Evolutionary conservation across 225 moss, liverwort and hornwort species (phyloP).

Genomic region (Neckera pumila): DNA sequence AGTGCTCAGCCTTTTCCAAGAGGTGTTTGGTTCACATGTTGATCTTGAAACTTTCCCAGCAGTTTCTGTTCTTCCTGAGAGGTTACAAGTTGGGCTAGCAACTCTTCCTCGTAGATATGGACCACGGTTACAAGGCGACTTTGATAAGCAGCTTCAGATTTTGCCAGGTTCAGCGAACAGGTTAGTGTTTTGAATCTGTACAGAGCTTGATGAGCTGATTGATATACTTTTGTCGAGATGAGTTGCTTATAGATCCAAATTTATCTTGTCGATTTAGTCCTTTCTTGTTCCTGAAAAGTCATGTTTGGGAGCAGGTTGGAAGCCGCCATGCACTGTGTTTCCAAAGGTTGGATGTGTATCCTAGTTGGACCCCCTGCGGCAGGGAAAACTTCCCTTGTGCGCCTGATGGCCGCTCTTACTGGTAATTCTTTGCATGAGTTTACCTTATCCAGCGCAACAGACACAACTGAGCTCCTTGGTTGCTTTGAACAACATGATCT

Average conservation of each 20-base stretch:
- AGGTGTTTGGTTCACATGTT: slow-evolving; percentile 46
- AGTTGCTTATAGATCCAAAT: background rate
- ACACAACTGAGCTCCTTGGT: slow-evolving; percentile 96
- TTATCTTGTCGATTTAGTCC: background rate
- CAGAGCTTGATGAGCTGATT: background rate
- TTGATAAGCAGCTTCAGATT: slow-evolving; percentile 53
- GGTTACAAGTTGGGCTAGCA: slow-evolving; percentile 60
- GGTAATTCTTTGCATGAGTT: slow-evolving; percentile 84
- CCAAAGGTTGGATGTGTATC: slow-evolving; percentile 91
- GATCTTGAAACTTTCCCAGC: slow-evolving; percentile 56
- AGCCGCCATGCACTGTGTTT: slow-evolving; percentile 80
- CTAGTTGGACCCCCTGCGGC: slow-evolving; percentile 78
- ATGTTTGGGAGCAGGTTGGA: slow-evolving; percentile 63
- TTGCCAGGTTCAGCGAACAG: slow-evolving; percentile 76
- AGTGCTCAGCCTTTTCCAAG: slow-evolving; percentile 54
- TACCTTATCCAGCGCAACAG: slow-evolving; percentile 84
- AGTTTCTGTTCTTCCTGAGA: slow-evolving; percentile 46
- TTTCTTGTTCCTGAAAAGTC: slow-evolving; percentile 2
- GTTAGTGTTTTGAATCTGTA: slow-evolving; percentile 6
- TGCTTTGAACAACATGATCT: slow-evolving; percentile 97
- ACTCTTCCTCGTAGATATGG: slow-evolving; percentile 38
- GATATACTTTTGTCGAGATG: background rate
- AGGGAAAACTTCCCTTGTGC: slow-evolving; percentile 84
- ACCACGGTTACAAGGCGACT: slow-evolving; percentile 49
- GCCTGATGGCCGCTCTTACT: slow-evolving; percentile 63